These are phyloP conservation scores for Silene conica DNA, from an alignment of 148 eudicot genomes.

Conservation along the genomic window DNA sequence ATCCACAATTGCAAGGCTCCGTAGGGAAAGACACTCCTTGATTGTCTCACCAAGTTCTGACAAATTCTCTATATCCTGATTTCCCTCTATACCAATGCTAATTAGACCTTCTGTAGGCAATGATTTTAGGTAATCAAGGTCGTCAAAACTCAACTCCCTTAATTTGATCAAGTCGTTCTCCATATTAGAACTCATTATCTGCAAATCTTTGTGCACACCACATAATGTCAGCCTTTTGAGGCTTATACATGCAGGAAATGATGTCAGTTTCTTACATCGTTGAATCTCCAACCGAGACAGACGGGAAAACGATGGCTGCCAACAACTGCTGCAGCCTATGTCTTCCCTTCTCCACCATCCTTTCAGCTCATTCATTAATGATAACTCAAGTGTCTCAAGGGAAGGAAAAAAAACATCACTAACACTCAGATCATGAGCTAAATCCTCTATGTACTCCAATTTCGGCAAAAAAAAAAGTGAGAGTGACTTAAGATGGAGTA, in stretches of 20 bases:
- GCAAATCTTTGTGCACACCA: neutral
- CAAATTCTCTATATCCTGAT: neutral
- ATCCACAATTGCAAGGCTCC: neutral
- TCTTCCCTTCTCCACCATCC: neutral
- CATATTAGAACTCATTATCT: neutral
- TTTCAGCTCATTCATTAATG: neutral
- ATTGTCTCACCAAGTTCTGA: neutral
- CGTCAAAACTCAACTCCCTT: neutral
- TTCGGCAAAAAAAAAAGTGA: neutral
- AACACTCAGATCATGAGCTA: neutral
- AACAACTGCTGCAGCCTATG: neutral
- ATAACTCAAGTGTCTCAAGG: neutral
- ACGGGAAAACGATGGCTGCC: neutral
- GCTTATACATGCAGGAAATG: neutral
- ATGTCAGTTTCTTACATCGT: neutral
- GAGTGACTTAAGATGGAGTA: neutral
- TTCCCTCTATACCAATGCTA: neutral
- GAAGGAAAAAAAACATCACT: conserved; percentile 1
- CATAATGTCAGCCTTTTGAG: neutral
- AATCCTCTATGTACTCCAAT: conserved; percentile 10
- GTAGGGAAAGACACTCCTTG: neutral
- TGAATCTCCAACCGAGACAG: neutral
- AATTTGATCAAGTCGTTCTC: neutral
- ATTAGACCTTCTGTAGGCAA: neutral
- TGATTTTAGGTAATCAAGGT: neutral